These are phyloP conservation scores for Kickxella alabastrina DNA, from an alignment of 192 early-diverging fungal genomes.

Conservation along the genomic window DNA sequence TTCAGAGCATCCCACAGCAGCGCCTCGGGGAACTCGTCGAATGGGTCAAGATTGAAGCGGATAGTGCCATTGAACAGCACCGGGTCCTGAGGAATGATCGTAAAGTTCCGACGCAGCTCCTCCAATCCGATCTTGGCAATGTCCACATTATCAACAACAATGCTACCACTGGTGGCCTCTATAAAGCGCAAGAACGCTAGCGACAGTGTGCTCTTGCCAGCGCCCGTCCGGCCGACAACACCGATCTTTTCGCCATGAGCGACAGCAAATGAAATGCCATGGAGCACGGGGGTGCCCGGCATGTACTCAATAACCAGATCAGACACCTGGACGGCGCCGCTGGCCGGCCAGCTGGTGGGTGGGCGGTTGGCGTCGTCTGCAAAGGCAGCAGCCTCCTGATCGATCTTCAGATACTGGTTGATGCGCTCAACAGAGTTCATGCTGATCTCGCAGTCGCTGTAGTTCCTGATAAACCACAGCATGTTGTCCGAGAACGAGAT, in stretches of 20 bases:
- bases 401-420: conserved; percentile 74
- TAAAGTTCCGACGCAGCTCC: conserved; percentile 72
- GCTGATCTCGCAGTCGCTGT: conserved; percentile 80
- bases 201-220: conserved; percentile 74
- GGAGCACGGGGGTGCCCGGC: conserved; percentile 74
- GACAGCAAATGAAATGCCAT: conserved; percentile 68
- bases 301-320: conserved; percentile 74
- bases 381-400: conserved; percentile 63
- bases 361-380: conserved; percentile 45
- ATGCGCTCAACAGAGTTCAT: conserved; percentile 89
- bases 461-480: conserved; percentile 79
- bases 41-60: conserved; percentile 88
- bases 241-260: conserved; percentile 78
- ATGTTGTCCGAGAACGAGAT: conserved; percentile 78
- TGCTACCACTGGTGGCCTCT: conserved; percentile 61
- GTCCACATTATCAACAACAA: conserved; percentile 73
- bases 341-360: conserved; percentile 61
- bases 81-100: conserved; percentile 93
- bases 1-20: conserved; percentile 74
- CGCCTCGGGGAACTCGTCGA: conserved; percentile 71
- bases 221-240: conserved; percentile 88
- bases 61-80: conserved; percentile 75
- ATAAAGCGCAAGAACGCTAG: conserved; percentile 76
- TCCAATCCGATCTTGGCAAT: conserved; percentile 69
- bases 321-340: conserved; percentile 65